Percentiles rank a stretch among this genome's conserved stretches.
These are phyloP conservation scores for Podila verticillata DNA, from an alignment of 192 early-diverging fungal species.

Conservation along the genomic window DNA sequence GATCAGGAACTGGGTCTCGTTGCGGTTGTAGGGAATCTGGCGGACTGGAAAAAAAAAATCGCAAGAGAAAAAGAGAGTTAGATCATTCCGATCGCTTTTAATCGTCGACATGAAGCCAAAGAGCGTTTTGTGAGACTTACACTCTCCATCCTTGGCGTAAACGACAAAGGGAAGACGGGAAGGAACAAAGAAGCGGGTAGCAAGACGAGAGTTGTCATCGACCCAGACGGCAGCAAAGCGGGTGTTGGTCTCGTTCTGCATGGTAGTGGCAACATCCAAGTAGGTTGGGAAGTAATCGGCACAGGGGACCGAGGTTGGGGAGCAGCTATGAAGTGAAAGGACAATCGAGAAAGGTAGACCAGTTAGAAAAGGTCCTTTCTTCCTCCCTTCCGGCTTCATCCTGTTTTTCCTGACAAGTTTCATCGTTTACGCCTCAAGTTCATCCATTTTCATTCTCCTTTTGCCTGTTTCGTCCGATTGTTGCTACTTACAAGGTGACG, in stretches of 20 bases:
- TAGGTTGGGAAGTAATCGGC: constrained; percentile 47
- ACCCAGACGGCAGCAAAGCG: constrained; percentile 43
- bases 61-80: neutral
- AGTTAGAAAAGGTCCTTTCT: neutral
- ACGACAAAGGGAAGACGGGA: constrained; percentile 43
- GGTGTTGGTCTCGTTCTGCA: constrained; percentile 39
- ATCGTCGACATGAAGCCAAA: neutral
- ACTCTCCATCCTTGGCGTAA: constrained; percentile 50
- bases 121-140: constrained; percentile 1
- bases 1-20: constrained; percentile 47
- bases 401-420: neutral
- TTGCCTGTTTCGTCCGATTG: neutral
- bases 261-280: constrained; percentile 31
- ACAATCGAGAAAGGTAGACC: neutral
- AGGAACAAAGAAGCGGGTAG: constrained; percentile 46
- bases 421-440: neutral
- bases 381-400: neutral
- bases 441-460: neutral
- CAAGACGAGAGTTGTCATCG: constrained; percentile 31
- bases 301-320: constrained; percentile 10
- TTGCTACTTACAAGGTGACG: constrained; percentile 40
- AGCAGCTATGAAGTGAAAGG: constrained; percentile 22
- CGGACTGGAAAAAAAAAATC: constrained; percentile 16
- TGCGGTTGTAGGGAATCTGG: constrained; percentile 44
- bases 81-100: neutral